These are phyloP conservation scores for Aspergillus olivimuriae DNA, from an alignment of 495 filamentous ascomycete genomes.

Conservation along the genomic window DNA sequence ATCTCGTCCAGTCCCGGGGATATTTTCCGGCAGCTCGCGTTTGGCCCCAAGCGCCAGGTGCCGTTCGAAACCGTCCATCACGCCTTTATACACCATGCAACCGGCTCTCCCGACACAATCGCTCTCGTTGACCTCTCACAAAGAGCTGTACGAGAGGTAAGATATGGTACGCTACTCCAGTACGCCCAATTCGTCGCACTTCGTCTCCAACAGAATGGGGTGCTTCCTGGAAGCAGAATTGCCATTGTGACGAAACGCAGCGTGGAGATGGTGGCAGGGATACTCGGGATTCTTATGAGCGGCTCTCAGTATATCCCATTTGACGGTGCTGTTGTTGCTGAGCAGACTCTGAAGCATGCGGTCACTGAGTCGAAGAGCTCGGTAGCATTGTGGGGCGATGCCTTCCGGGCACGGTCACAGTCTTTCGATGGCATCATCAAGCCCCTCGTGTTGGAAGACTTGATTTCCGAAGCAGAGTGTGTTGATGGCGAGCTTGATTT, in stretches of 20 bases:
- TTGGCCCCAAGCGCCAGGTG: not conserved
- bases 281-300: constrained; percentile 4
- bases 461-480: not conserved
- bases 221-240: not conserved
- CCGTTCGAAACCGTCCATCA: constrained; percentile 5
- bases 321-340: constrained; percentile 5
- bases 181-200: constrained; percentile 3
- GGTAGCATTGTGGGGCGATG: constrained; percentile 1
- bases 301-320: constrained; percentile 8
- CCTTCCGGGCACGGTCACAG: not conserved
- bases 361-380: not conserved
- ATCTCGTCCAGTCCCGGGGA: not conserved
- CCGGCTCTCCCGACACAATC: not conserved
- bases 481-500: not conserved
- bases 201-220: not conserved
- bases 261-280: constrained; percentile 5
- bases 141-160: not conserved
- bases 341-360: constrained; percentile 2
- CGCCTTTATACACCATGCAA: constrained; percentile 6
- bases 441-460: constrained; percentile 3
- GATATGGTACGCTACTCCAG: constrained; percentile 2
- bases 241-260: constrained; percentile 2
- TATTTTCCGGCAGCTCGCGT: constrained; percentile 3
- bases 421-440: not conserved
- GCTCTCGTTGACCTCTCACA: constrained; percentile 1